Evolutionary conservation across 768 basidiomycete species (phyloP), one percentile per base, ranked within the genome.

Genomic region (Galerina sulciceps): DNA sequence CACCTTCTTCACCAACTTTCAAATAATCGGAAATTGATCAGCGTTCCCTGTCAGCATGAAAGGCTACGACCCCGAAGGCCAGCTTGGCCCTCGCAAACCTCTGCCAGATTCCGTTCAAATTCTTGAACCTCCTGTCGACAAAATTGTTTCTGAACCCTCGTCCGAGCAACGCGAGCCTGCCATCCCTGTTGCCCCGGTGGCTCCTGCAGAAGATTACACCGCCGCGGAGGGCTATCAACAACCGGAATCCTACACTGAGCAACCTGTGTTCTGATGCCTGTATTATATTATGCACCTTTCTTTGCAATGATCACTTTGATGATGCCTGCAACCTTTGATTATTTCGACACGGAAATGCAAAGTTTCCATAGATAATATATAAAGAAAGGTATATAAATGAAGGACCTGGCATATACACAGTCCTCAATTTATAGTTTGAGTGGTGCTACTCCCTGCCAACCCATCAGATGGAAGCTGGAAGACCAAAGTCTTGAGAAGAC

Each of bases 71-170:
- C 94, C 95, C 38, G 91, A 95, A 71, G 97, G 97, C 60, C 84
- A 85, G 59, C 77, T 82, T 45, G 97, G 97, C 45, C 97, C 96
- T 69, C 83, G 84, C 77, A 94, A 93, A 75, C 94, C 95, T 64
- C 89, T 99, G 51, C 97, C 97, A 53, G 97, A 99, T 74, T 90
- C 89, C 64, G 96, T 99, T 71, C 85, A 86, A 68, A 92, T 99
- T 69, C 73, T 85, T 71, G 94, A 96, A 72, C 94, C 91, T 41
- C 92, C 92, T 43, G 82, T 93, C 67, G 93, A 96, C 82, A 96
- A 98, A 76, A 81, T 92, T 64, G 85, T 94, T 64, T 85, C 86
- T 50, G 93, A 95, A 74, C 94, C 95, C 48, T 85, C 89, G 20
- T 96, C 94, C 44, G 95, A 97, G 77, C 89, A 93, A 75, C 85